Evolutionary conservation across 2,329 filamentous ascomycete genomes (phyloP).

Genomic region (Cercospora sp.): DNA sequence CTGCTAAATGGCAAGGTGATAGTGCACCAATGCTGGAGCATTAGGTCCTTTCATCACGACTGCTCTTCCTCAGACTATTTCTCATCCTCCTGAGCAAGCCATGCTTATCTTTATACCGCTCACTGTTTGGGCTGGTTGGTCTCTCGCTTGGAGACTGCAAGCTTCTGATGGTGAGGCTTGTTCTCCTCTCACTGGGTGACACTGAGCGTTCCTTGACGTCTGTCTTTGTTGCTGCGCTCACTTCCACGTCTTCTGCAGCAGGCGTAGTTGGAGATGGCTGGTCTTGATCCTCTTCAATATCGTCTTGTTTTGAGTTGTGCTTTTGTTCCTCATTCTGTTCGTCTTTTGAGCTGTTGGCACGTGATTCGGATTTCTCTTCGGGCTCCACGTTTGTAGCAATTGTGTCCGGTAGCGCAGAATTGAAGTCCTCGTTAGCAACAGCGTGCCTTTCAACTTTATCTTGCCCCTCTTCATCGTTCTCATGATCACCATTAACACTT

Average conservation of each 20-base stretch:
- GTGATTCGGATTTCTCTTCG: neutral
- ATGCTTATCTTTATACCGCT: constrained; percentile 10
- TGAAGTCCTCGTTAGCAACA: too few species aligned
- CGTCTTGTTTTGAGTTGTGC: neutral
- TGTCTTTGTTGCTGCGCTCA: neutral
- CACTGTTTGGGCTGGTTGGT: neutral
- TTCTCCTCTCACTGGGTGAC: neutral
- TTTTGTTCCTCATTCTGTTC: neutral
- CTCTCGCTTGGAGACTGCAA: constrained; percentile 10
- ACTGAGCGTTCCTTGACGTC: neutral
- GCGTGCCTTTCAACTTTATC: too few species aligned
- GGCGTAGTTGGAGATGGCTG: neutral
- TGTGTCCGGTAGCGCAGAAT: neutral
- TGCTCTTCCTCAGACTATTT: constrained; percentile 15
- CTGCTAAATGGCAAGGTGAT: neutral
- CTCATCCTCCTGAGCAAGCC: constrained; percentile 6
- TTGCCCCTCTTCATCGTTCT: neutral
- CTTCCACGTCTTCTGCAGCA: neutral
- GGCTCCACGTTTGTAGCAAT: neutral
- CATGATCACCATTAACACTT: neutral
- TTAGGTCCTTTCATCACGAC: neutral
- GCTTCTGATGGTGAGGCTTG: constrained; percentile 1
- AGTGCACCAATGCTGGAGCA: neutral
- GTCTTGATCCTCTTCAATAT: neutral
- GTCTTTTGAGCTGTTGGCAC: neutral